phyloP scores from a whole-genome alignment of 2,329 filamentous ascomycete species.

The Aspergillus carbonarius region DNA sequence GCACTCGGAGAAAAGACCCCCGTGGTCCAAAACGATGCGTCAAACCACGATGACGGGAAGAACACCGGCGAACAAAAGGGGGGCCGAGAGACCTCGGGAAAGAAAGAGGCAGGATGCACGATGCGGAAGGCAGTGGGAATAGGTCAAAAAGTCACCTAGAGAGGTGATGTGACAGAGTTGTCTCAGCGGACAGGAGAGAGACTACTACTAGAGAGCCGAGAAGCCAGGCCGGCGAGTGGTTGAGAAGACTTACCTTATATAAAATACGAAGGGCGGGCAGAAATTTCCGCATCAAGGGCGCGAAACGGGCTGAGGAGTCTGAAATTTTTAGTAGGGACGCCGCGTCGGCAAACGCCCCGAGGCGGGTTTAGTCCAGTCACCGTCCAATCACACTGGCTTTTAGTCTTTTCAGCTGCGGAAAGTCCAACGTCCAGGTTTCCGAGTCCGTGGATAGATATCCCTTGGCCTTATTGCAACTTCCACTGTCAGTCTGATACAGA shows the following conservation, averaged over 20 bases:
- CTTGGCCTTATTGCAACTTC: neutral
- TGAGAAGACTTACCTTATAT: neutral
- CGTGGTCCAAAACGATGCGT: neutral
- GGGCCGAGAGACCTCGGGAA: neutral
- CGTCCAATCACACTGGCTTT: neutral
- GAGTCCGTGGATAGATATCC: neutral
- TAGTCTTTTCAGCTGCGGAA: neutral
- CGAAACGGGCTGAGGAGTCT: conserved; percentile 1
- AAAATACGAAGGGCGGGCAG: conserved; percentile 11
- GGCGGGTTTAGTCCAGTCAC: neutral
- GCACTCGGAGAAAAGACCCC: conserved; percentile 9
- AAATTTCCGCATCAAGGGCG: conserved; percentile 19
- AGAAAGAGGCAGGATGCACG: neutral
- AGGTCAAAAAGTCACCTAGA: neutral
- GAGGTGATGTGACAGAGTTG: conserved; percentile 16
- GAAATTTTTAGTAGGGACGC: neutral
- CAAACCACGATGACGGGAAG: neutral
- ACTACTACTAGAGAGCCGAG: neutral
- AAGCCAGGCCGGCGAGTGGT: neutral
- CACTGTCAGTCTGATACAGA: neutral
- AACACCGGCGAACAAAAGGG: conserved; percentile 1
- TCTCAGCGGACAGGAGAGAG: neutral
- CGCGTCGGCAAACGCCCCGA: conserved; percentile 3
- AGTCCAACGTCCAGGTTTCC: neutral
- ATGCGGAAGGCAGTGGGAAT: neutral